A percentile compares a stretch with the other conserved stretches of the same genome.
phyloP scores from a whole-genome alignment of 2,329 filamentous ascomycete genomes.

The Monilinia fructicola region DNA sequence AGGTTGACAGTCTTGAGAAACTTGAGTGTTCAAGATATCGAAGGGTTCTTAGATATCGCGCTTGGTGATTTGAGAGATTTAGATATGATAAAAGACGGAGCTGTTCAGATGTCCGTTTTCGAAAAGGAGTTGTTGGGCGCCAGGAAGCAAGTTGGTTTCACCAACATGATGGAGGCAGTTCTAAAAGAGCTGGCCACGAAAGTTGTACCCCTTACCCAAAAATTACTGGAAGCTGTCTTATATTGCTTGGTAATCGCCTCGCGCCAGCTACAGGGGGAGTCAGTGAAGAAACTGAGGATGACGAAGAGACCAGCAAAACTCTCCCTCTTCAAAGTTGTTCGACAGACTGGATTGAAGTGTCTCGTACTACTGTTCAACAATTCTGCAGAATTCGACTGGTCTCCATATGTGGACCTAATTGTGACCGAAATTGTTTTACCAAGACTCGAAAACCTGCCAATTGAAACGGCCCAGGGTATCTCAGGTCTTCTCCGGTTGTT shows the following conservation, averaged over 20 bases:
- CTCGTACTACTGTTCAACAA: slow-evolving; percentile 76
- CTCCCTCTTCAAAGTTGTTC: slow-evolving; percentile 64
- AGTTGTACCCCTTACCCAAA: slow-evolving; percentile 64
- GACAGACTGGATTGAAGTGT: slow-evolving; percentile 78
- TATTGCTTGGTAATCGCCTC: slow-evolving; percentile 77
- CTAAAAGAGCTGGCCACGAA: slow-evolving; percentile 79
- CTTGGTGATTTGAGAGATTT: slow-evolving; percentile 68
- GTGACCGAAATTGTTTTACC: slow-evolving; percentile 75
- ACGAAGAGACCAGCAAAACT: slow-evolving; percentile 40
- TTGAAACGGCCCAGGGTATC: slow-evolving; percentile 85
- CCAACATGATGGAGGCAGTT: slow-evolving; percentile 88
- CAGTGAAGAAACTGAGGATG: slow-evolving; percentile 42
- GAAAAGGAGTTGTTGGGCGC: slow-evolving; percentile 59
- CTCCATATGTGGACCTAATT: slow-evolving; percentile 66
- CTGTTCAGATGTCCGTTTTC: slow-evolving; percentile 48
- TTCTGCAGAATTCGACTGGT: slow-evolving; percentile 70
- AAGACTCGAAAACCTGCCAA: slow-evolving; percentile 72
- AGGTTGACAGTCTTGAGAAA: slow-evolving; percentile 79
- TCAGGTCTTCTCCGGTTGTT: slow-evolving; percentile 81
- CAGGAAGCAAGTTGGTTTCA: slow-evolving; percentile 83
- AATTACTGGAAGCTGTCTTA: slow-evolving; percentile 73
- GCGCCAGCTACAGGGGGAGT: slow-evolving; percentile 51
- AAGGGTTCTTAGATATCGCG: slow-evolving; percentile 79
- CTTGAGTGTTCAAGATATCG: slow-evolving; percentile 71
- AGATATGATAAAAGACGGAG: slow-evolving; percentile 51